phyloP scores from a whole-genome alignment of 305 asterid species.

The Solanum chacoense region DNA sequence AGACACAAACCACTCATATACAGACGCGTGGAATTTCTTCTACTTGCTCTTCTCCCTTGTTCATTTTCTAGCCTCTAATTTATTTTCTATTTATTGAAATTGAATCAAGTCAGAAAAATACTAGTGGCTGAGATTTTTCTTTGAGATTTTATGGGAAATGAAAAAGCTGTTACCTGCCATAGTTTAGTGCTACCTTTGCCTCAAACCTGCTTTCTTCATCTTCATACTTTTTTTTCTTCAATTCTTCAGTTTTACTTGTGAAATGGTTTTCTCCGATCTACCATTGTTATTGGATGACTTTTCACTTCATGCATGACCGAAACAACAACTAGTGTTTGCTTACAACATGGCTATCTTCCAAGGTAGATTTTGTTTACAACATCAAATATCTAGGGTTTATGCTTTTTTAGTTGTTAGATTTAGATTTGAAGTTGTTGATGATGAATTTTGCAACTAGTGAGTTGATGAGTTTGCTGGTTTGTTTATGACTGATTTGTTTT shows the following conservation, averaged over 20 bases:
- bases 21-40: constrained; percentile 31
- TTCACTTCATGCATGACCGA: constrained; percentile 23
- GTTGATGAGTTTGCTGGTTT: constrained; percentile 22
- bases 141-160: constrained; percentile 1
- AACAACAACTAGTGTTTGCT: background rate
- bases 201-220: background rate
- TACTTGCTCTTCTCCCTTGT: constrained; percentile 7
- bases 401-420: background rate
- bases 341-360: constrained; percentile 20
- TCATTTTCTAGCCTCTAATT: constrained; percentile 49
- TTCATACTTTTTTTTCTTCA: background rate
- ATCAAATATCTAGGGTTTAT: background rate
- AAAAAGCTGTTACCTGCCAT: background rate
- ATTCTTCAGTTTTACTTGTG: background rate
- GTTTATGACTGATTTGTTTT: background rate
- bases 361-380: constrained; percentile 16
- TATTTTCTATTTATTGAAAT: constrained; percentile 2
- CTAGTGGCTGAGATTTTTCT: constrained; percentile 70
- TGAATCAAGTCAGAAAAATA: constrained; percentile 15
- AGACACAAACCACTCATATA: background rate
- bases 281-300: constrained; percentile 11
- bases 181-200: background rate
- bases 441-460: constrained; percentile 11
- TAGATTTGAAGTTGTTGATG: background rate
- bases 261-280: constrained; percentile 22